Evolutionary conservation across 2,329 filamentous ascomycete species (phyloP), one percentile per base, ranked within the genome.

Genomic region (Geosmithia morbida): DNA sequence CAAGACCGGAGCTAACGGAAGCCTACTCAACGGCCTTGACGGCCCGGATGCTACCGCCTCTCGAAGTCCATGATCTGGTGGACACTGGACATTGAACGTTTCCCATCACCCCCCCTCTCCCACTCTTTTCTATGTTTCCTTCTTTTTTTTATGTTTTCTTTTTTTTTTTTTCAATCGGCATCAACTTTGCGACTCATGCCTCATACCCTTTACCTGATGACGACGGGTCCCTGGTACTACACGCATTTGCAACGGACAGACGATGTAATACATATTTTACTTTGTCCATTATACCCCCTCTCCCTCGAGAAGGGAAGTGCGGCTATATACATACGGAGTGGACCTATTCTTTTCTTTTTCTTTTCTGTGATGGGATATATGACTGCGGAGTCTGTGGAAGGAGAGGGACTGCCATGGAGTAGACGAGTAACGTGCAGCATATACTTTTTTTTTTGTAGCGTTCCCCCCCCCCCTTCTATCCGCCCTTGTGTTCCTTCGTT

Each of bases 351-450:
- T 37, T 37, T 37, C 3, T 37, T 16, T 42, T 17, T 42, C 19
- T 42, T 18, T 42, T 42, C n/a, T 18, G 40, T 37, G 33, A 37
- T 37, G 33, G 33, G 14, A 37, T 37, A 37, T 37, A 16, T 37
- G 10, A 26, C 22, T 26, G 22, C 22, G 22, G 22, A 18, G 16
- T 18, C 8, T 13, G 16, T 41, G 13, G 16, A 41, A 18, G 40
- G 40, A 41, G 40, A 41, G 8, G 40, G 40, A 41, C 40, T 18
- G 16, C n/a, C 18, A 18, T 41, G 40, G 40, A 18, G 40, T 20
- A 16, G 43, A 45, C 26, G 43, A 45, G 43, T 45, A 45, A 45
- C 26, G 30, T 37, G 20, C 13, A 45, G 43, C 26, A 45, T 45
- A 40, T 40, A 40, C n/a, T 18, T 20, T n/a, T 41, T 41, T 30